Conservation (phyloP, 306 rosid genomes). For the Acacia melanoxylon region DNA sequence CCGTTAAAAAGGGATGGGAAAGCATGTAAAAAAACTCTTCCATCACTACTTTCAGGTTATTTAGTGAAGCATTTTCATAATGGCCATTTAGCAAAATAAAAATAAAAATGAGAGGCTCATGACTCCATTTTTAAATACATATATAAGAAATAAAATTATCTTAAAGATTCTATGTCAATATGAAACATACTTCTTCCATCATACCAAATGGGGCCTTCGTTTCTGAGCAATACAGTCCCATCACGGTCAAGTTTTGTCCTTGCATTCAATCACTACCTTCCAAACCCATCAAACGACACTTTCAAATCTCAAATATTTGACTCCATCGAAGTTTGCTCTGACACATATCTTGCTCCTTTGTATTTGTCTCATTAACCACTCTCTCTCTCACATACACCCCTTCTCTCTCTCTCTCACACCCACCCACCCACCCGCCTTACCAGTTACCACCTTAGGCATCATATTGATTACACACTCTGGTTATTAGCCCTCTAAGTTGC, state of each 20-base stretch:
- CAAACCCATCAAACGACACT: slow-evolving; percentile 20
- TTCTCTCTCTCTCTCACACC: neutral
- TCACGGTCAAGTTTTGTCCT: neutral
- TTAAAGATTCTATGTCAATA: neutral
- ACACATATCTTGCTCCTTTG: slow-evolving; percentile 28
- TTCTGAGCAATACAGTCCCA: neutral
- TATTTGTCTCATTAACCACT: neutral
- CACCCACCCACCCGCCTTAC: neutral
- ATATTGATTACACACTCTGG: neutral
- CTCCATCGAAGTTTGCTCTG: slow-evolving; percentile 3
- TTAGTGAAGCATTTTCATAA: too few species aligned
- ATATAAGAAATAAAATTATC: too few species aligned
- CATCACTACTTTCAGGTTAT: too few species aligned
- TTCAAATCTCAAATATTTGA: slow-evolving; percentile 22
- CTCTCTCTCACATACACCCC: neutral
- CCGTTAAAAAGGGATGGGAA: too few species aligned
- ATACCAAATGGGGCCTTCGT: neutral
- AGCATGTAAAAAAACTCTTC: too few species aligned
- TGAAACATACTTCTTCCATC: neutral
- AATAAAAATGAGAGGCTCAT: too few species aligned
- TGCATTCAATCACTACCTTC: neutral
- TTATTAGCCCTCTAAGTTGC: too few species aligned
- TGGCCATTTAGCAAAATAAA: too few species aligned
- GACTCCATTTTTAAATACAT: too few species aligned
- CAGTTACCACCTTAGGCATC: neutral